Base-by-base conservation (phyloP, 2,329 filamentous ascomycete genomes). In the Stemphylium lycopersici region DNA sequence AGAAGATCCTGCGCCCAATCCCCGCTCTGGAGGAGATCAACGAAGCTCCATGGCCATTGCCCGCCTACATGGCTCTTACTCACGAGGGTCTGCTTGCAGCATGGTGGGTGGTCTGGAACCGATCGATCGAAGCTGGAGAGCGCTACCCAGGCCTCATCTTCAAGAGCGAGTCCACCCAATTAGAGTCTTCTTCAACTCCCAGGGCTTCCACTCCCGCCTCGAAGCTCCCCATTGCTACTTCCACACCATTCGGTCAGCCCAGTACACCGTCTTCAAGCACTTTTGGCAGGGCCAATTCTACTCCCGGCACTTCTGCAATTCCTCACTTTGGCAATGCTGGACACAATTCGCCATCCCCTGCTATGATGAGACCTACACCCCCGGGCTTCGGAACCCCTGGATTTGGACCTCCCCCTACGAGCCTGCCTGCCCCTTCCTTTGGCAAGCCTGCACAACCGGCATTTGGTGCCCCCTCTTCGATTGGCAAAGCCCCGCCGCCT, bases 71-170 rank as follows among this genome's bases (percentile, higher is more conserved):
- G 82, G 83, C 91, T 26, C 80, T 99, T 13, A 98, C 96, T 56
- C 88, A 96, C 62, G 91, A 97, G 68, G 95, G 95, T 60, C 78
- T 96, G 8, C 80, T 99, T 13, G 87, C 86, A 40, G 84, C 87
- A 11, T 99, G 93, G 92, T 97, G 93, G 91, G 78, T 98, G 38
- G 84, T 98, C 16, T 97, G 97, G 76, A 86, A 89, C 32, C 91
- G 96, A 37, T 92, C 93, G 2, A 87, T 99, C 57, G 85, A 88
- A 55, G 81, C 88, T 64, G 87, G 87, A 3, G 86, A 85, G 6
- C 84, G 85, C 0, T 98, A 92, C 72, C 84, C 88, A 36, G 90
- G 89, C 4, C 79, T 97, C 59, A 78, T 82, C 36, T 78, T 77
- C 39, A 79, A 78, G 29, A 78, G 41, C 13, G 45, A 63, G 42